Base-by-base conservation (phyloP, 2,329 filamentous ascomycete genomes). In the Pseudopithomyces chartarum region DNA sequence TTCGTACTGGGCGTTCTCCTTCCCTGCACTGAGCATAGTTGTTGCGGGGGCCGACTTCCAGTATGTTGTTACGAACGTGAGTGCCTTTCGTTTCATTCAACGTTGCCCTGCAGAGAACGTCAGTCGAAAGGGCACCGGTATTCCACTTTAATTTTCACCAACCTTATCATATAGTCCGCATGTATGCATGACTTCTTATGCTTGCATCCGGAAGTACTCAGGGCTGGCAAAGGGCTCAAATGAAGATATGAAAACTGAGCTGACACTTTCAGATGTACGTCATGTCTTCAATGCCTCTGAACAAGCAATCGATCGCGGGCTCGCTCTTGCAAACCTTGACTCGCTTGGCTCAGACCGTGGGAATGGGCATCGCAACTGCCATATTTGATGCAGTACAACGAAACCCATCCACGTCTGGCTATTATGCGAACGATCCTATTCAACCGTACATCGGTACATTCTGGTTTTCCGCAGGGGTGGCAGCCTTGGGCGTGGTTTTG, bases 41-140 rank as follows among this genome's bases (percentile, higher is more conserved):
- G 87, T 90, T 1, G 76, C 88, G 3, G 88, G 88, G 1, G 87
- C 87, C 0, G 88, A 90, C 66, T 83, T 90, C 33, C 84, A 90
- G 56, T 90, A 90, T 71, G 89, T 89, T 57, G 87, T 90, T 20
- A 83, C 85, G 3, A 90, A 90, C 64, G 84, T 87, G 69, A 63
- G 82, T 74, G 11, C n/a, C 34, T n/a, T 11, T 26, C n/a, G 2
- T 33, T 13, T 47, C 20, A 50, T 40, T 62, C 6, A 12, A 5
- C 26, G 7, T 54, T 5, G 26, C 8, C 8, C 26, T 5, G 8
- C 26, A 8, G 8, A 29, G 26, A 29, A 8, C 4, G 8, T 5
- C 26, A 5, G 4, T 29, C 26, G 26, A 29, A n/a, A n/a, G n/a
- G n/a, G 4, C 26, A 29, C 8, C 5, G 26, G 26, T 8, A 4